Conservation (phyloP, 179 eudicot genomes). For the Pouteria campechiana region DNA sequence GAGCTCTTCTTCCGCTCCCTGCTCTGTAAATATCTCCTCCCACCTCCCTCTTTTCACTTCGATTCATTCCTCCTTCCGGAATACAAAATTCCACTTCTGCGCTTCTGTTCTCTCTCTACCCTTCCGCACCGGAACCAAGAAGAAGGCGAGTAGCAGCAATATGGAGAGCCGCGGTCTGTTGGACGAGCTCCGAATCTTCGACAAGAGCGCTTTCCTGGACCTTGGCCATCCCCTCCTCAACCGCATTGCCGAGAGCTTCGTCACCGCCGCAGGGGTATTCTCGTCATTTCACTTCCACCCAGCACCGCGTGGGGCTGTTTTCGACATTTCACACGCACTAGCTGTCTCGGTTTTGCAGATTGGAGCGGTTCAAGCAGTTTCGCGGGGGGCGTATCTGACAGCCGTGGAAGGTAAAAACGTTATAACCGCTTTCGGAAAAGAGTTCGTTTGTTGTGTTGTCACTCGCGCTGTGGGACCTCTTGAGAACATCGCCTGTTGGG, state of each 20-base stretch:
- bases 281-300: too few relatives aligned
- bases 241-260: slow-evolving; percentile 65
- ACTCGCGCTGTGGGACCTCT: too few relatives aligned
- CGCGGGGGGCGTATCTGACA: slow-evolving; percentile 80
- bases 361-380: slow-evolving; percentile 85
- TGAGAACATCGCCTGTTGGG: too few relatives aligned
- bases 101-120: not conserved
- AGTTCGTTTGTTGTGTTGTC: not conserved
- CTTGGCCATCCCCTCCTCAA: slow-evolving; percentile 90
- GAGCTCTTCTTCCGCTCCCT: too few relatives aligned
- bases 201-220: slow-evolving; percentile 49
- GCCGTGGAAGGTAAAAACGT: slow-evolving; percentile 44
- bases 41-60: too few relatives aligned
- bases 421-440: not conserved
- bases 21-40: too few relatives aligned
- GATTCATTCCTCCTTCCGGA: too few relatives aligned
- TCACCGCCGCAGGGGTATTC: slow-evolving; percentile 77
- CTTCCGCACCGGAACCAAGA: not conserved
- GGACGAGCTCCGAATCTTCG: slow-evolving; percentile 50
- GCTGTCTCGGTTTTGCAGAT: slow-evolving; percentile 29
- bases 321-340: not conserved
- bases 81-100: too few relatives aligned
- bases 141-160: slow-evolving; percentile 6
- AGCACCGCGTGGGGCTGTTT: not conserved
- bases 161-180: slow-evolving; percentile 30